Conservation (phyloP, 73 alveolate genomes). For the Symbiodinium natans region DNA sequence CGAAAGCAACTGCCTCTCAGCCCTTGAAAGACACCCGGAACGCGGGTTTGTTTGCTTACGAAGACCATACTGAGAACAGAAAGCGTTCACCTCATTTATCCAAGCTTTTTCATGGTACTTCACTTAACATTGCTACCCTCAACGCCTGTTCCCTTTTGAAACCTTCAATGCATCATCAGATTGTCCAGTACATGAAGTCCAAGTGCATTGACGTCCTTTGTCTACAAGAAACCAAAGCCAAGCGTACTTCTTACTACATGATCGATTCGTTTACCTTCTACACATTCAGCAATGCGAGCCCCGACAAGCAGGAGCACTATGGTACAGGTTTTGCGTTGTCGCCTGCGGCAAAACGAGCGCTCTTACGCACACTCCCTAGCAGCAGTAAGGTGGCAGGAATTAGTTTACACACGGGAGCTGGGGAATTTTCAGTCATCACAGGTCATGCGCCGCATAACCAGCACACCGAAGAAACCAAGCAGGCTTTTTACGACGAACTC, state of each 20-base stretch:
- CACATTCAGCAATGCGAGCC: not conserved
- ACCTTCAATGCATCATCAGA: not conserved
- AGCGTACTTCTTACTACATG: not conserved
- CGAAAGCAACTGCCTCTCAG: not conserved
- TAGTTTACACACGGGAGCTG: not conserved
- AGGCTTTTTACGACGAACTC: slow-evolving; percentile 1
- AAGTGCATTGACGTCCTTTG: not conserved
- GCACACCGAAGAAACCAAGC: not conserved
- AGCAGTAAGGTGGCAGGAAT: not conserved
- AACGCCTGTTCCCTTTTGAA: slow-evolving; percentile 7
- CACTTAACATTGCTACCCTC: not conserved
- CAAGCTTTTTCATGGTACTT: not conserved
- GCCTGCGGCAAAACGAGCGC: slow-evolving; percentile 11
- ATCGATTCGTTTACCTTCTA: not conserved
- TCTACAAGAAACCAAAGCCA: slow-evolving; percentile 11
- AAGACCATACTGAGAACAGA: too few species aligned
- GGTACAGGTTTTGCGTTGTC: not conserved
- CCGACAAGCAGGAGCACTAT: not conserved
- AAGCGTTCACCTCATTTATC: too few species aligned
- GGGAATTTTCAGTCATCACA: not conserved
- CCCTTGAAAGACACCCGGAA: not conserved
- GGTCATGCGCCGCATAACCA: not conserved
- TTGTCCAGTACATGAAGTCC: not conserved
- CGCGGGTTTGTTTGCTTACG: too few species aligned
- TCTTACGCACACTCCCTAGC: not conserved